These are phyloP conservation scores for Orbilia javanica DNA, from an alignment of 2,329 filamentous ascomycete species.

Conservation along the genomic window DNA sequence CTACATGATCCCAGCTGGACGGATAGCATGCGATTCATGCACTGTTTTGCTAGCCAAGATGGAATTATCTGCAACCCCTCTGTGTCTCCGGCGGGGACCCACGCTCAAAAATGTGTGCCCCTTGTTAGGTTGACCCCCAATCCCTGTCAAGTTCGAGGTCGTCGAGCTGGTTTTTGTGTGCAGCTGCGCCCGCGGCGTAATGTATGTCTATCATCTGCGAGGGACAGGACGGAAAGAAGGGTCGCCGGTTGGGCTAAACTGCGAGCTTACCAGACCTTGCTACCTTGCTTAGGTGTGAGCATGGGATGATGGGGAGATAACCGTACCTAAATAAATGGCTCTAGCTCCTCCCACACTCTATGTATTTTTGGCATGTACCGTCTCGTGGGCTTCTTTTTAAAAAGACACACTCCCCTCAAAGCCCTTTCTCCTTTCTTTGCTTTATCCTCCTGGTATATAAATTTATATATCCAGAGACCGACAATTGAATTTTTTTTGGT, in stretches of 20 bases:
- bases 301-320: conserved; percentile 23
- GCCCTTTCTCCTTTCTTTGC: background rate
- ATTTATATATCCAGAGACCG: background rate
- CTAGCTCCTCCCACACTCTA: conserved; percentile 39
- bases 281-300: conserved; percentile 11
- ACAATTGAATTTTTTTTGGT: background rate
- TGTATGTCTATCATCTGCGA: conserved; percentile 56
- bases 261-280: conserved; percentile 32
- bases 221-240: conserved; percentile 53
- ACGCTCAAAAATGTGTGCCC: conserved; percentile 29
- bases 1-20: conserved; percentile 36
- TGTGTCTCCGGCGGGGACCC: conserved; percentile 21
- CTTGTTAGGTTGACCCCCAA: conserved; percentile 32
- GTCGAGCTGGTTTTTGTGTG: conserved; percentile 19
- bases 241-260: conserved; percentile 33
- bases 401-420: conserved; percentile 11
- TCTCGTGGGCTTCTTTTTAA: conserved; percentile 13
- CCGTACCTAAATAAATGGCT: conserved; percentile 38
- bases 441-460: conserved; percentile 5
- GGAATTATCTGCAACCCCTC: conserved; percentile 24
- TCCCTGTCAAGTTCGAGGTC: conserved; percentile 22
- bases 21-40: conserved; percentile 47
- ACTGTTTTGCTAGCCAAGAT: conserved; percentile 51
- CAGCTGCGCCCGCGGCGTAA: conserved; percentile 44
- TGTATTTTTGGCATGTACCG: conserved; percentile 29